Base-by-base conservation (phyloP, 441 rosid genomes). In the Croton laevigatus region DNA sequence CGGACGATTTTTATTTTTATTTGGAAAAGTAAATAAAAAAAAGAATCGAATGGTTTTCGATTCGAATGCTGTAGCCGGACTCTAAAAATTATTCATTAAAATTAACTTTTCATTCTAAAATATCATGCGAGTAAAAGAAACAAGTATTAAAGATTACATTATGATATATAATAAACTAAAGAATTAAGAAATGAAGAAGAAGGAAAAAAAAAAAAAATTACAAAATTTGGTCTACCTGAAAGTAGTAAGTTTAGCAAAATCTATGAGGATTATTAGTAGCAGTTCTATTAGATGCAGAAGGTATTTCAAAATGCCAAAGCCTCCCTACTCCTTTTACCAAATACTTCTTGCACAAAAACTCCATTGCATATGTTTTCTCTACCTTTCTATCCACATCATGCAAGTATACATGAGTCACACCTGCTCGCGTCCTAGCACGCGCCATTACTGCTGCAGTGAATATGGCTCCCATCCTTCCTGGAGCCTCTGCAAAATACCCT, bases 381-480 rank as follows among this genome's bases (percentile, higher is more conserved):
- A 88, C 93, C 62, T 59, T 80, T 73, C 93, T 77, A 75, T 88
- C 62, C 55, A 86, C 81, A 71, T 88, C 90, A 74, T 88, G 93
- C 79, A 88, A 74, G 70, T 71, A 86, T 44, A 88, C 89, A 63
- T 88, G 93, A 60, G 91, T 88, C 77, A 73, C 82, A 3, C 93
- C 89, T 0, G 84, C 44, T n/a, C 85, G 80, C 11, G 62, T 80
- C 79, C 93, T 76, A 22, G 37, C 69, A 36, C 87, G 60, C 23
- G 91, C 85, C 91, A 88, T 86, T 17, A 82, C 89, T 8, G 87
- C 91, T 3, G 87, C 91, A 8, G 93, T 78, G 71, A 82, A 88
- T 48, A 88, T 88, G 12, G 91, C 91, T 0, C 74, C 87, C 93
- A 88, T 88, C 83, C 93, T 81, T 45, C 93, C 93, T 0, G 93